Base-by-base conservation (phyloP, 2,329 filamentous ascomycete species). In the Chrysosporium queenslandicum region DNA sequence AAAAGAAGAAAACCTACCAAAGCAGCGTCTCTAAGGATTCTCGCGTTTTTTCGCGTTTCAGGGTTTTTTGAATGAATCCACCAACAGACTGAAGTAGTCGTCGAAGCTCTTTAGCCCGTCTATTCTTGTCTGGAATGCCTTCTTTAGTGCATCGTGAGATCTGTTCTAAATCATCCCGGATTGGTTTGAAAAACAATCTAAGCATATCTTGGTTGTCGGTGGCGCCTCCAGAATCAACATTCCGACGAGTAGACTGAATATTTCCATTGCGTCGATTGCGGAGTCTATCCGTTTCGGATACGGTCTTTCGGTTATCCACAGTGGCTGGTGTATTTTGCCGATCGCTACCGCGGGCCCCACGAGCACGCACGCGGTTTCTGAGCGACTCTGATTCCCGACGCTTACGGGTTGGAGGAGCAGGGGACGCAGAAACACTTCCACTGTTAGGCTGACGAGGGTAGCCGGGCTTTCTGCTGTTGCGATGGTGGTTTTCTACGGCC, bases 401-500 rank as follows among this genome's bases (percentile, higher is more conserved):
- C 54, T 73, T 74, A 41, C 71, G 71, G 32, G 63, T 59, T 34
- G 69, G 68, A 29, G 71, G 70, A 3, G 70, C 70, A 16, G 73
- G 73, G 8, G 72, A 75, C 12, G 70, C 70, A 5, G 71, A 73
- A 9, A 72, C 64, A 55, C 69, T 72, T 20, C 60, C 61, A 52
- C 67, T 68, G 23, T 63, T 60, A 14, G 62, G 62, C 43, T 64
- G 58, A 11, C 68, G 65, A 11, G 64, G 60, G 39, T 61, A 54
- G 40, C 45, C 27, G 14, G 56, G 55, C 63, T 94, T 91, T 73
- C 94, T 94, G 72, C 90, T 94, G 71, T 91, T 95, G 52, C 90
- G 87, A 67, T 94, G 90, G 62, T 96, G 90, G 58, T 95, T 95
- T 62, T 95, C 90, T 25, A 94, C 82, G 0, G 85, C 81, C 63